Conservation (phyloP, 2,329 filamentous ascomycete species). For the Sporothrix globosa region DNA sequence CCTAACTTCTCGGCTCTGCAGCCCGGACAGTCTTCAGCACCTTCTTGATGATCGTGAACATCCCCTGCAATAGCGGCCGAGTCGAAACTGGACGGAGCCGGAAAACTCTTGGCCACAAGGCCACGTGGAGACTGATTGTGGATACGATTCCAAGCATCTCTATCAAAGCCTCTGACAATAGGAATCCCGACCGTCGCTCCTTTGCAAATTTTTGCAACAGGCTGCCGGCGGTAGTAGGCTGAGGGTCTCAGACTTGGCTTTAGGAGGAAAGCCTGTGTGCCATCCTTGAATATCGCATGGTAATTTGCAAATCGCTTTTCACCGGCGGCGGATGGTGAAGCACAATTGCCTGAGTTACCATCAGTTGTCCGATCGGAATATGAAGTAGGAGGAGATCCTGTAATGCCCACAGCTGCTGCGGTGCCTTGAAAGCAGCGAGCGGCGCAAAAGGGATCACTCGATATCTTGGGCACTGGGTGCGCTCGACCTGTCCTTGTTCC, state of each 20-base stretch:
- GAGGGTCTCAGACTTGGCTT: slow-evolving; percentile 86
- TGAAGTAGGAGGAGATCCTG: slow-evolving; percentile 40
- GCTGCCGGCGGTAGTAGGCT: slow-evolving; percentile 78
- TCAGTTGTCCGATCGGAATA: no score
- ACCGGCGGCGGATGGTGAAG: slow-evolving; percentile 46
- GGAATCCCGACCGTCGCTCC: slow-evolving; percentile 80
- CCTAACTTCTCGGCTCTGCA: slow-evolving; percentile 66
- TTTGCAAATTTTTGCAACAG: slow-evolving; percentile 81
- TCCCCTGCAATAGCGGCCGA: background rate
- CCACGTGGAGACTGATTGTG: slow-evolving; percentile 50
- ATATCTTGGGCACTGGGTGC: slow-evolving; percentile 48
- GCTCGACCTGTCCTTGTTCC: slow-evolving; percentile 42
- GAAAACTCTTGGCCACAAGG: background rate
- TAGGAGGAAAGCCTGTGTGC: slow-evolving; percentile 76
- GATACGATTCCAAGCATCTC: slow-evolving; percentile 72
- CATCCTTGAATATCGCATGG: slow-evolving; percentile 85
- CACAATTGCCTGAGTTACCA: slow-evolving; percentile 37
- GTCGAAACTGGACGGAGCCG: background rate
- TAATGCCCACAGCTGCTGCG: slow-evolving; percentile 58
- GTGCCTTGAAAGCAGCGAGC: slow-evolving; percentile 63
- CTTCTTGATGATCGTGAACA: background rate
- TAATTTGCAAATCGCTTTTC: slow-evolving; percentile 68
- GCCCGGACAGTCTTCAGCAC: slow-evolving; percentile 53
- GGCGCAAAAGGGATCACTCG: slow-evolving; percentile 62
- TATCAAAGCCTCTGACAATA: slow-evolving; percentile 87